phyloP scores from a whole-genome alignment of 805 yeast species.

The Candida railenensis region DNA sequence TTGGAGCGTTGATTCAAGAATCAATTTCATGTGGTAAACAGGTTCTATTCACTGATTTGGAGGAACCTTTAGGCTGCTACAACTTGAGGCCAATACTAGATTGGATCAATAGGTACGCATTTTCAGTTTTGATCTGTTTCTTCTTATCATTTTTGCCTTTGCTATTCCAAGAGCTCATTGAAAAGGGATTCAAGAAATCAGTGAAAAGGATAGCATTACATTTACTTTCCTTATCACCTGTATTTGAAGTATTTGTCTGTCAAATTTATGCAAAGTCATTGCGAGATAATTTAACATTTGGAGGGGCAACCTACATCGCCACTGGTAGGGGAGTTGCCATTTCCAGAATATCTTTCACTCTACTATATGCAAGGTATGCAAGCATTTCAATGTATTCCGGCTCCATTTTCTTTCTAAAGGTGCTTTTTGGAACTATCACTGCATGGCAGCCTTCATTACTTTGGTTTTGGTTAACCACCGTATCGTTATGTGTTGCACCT shows the following conservation, averaged over 20 bases:
- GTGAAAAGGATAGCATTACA: conserved; percentile 69
- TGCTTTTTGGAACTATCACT: conserved; percentile 72
- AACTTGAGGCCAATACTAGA: conserved; percentile 80
- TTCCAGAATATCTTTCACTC: conserved; percentile 69
- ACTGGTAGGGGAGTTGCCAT: conserved; percentile 96
- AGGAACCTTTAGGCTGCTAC: conserved; percentile 80
- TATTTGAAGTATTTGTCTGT: conserved; percentile 93
- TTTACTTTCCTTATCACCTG: conserved; percentile 77
- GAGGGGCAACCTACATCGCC: conserved; percentile 89
- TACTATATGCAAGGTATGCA: conserved; percentile 75
- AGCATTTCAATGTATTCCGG: conserved; percentile 78
- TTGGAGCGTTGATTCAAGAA: conserved; percentile 78
- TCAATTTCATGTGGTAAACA: conserved; percentile 67
- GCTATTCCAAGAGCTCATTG: conserved; percentile 82
- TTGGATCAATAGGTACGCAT: conserved; percentile 87
- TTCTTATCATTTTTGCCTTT: conserved; percentile 89
- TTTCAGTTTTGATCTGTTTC: conserved; percentile 89
- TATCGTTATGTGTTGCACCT: conserved; percentile 48
- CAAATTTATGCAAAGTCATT: conserved; percentile 86
- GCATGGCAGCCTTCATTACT: conserved; percentile 78
- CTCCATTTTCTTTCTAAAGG: conserved; percentile 60
- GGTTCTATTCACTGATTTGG: conserved; percentile 70
- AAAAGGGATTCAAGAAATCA: conserved; percentile 81
- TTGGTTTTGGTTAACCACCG: conserved; percentile 54
- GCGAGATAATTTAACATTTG: conserved; percentile 73